phyloP scores from a whole-genome alignment of 805 yeast genomes.

The Debaryomyces hansenii region DNA sequence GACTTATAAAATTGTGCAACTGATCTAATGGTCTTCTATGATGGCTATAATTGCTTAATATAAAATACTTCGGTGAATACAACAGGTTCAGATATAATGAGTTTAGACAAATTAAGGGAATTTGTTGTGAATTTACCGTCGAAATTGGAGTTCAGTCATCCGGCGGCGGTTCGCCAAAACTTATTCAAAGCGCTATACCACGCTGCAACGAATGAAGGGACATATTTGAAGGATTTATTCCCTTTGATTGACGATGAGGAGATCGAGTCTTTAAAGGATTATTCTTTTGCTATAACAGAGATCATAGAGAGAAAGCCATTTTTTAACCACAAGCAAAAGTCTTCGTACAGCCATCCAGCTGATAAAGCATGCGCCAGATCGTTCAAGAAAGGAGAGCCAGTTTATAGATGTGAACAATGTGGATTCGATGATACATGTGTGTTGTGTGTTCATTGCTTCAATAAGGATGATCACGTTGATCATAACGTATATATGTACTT shows the following conservation, averaged over 20 bases:
- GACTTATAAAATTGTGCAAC: neutral
- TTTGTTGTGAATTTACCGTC: slow-evolving; percentile 29
- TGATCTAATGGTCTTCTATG: too few relatives aligned
- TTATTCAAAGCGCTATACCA: slow-evolving; percentile 31
- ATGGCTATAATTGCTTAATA: too few relatives aligned
- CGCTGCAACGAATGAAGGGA: slow-evolving; percentile 39
- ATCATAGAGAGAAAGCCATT: slow-evolving; percentile 10
- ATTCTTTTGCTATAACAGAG: slow-evolving; percentile 8
- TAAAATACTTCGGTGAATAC: too few relatives aligned
- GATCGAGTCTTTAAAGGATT: slow-evolving; percentile 11
- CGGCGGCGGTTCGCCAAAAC: slow-evolving; percentile 15
- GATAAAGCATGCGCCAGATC: slow-evolving; percentile 71
- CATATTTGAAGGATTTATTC: slow-evolving; percentile 30
- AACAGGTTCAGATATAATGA: slow-evolving; percentile 10
- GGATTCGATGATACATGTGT: slow-evolving; percentile 80
- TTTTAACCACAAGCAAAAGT: slow-evolving; percentile 9
- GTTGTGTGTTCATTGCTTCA: slow-evolving; percentile 70
- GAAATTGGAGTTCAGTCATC: slow-evolving; percentile 11
- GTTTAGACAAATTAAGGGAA: slow-evolving; percentile 20
- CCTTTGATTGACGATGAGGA: slow-evolving; percentile 24
- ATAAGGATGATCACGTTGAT: slow-evolving; percentile 62
- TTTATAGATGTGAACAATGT: slow-evolving; percentile 74
- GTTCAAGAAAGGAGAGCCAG: slow-evolving; percentile 61
- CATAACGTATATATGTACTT: slow-evolving; percentile 61
- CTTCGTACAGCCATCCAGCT: slow-evolving; percentile 41